These are phyloP conservation scores for Babesia gibsoni DNA, from an alignment of 169 alveolate genomes.

Conservation along the genomic window DNA sequence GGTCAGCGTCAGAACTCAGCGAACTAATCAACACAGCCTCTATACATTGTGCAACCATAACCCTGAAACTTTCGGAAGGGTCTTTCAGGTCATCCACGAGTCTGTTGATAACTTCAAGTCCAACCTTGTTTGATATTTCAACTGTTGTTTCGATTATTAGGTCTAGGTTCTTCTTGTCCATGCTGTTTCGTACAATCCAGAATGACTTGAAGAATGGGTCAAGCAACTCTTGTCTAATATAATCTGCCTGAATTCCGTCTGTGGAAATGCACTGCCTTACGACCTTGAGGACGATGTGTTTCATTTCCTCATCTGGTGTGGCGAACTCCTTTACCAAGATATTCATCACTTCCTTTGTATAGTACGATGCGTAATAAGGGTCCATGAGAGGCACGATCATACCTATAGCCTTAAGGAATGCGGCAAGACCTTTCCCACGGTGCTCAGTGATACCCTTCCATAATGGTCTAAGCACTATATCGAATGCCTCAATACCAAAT, in stretches of 20 bases:
- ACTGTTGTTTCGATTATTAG: slow-evolving; percentile 97
- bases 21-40: slow-evolving; percentile 88
- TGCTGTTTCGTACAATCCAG: slow-evolving; percentile 83
- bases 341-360: slow-evolving; percentile 95
- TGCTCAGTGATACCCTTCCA: slow-evolving; percentile 98
- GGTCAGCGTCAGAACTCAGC: slow-evolving; percentile 26
- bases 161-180: slow-evolving; percentile 92
- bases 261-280: slow-evolving; percentile 97
- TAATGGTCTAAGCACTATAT: slow-evolving; percentile 92
- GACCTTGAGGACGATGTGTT: slow-evolving; percentile 91
- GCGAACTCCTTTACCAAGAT: slow-evolving; percentile 95
- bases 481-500: slow-evolving; percentile 99
- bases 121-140: slow-evolving; percentile 95
- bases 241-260: slow-evolving; percentile 96
- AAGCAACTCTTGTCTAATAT: slow-evolving; percentile 91
- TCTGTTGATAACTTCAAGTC: slow-evolving; percentile 54
- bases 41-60: slow-evolving; percentile 96
- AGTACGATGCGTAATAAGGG: slow-evolving; percentile 96
- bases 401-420: slow-evolving; percentile 96
- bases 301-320: slow-evolving; percentile 98
- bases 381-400: slow-evolving; percentile 98
- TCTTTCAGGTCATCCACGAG: slow-evolving; percentile 72
- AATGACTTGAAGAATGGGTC: slow-evolving; percentile 94
- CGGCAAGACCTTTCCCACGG: slow-evolving; percentile 96
- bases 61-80: slow-evolving; percentile 86